Evolutionary conservation across 306 rosid species (phyloP).

Genomic region (Carpinus viminea): DNA sequence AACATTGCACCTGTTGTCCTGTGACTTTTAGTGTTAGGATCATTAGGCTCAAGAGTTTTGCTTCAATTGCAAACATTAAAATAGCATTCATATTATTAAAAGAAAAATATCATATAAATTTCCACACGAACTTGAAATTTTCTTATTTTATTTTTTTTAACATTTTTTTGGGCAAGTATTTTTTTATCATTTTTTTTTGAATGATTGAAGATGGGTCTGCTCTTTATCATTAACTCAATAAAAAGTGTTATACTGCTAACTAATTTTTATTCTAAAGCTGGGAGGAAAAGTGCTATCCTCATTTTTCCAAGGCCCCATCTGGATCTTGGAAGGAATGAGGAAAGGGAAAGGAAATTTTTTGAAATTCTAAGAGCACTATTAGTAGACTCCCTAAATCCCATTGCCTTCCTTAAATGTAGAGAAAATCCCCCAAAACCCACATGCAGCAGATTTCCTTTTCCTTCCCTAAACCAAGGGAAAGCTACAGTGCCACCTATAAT

Average conservation of each 20-base stretch:
- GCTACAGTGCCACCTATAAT: no score
- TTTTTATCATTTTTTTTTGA: neutral
- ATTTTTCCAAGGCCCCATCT: neutral
- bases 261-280: neutral
- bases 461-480: no score
- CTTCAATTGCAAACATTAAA: neutral
- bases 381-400: no score
- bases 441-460: no score
- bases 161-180: neutral
- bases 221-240: neutral
- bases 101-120: neutral
- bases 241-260: no score
- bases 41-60: neutral
- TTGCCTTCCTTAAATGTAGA: no score
- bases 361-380: no score
- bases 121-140: neutral
- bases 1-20: neutral
- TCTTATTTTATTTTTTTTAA: neutral
- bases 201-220: neutral
- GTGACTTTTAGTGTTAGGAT: neutral
- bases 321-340: neutral
- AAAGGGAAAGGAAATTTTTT: neutral
- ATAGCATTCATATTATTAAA: neutral
- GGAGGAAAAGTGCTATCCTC: neutral
- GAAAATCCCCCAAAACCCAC: no score